Base-by-base conservation (phyloP, 2,329 filamentous ascomycete genomes). In the Hypoxylon sp. region DNA sequence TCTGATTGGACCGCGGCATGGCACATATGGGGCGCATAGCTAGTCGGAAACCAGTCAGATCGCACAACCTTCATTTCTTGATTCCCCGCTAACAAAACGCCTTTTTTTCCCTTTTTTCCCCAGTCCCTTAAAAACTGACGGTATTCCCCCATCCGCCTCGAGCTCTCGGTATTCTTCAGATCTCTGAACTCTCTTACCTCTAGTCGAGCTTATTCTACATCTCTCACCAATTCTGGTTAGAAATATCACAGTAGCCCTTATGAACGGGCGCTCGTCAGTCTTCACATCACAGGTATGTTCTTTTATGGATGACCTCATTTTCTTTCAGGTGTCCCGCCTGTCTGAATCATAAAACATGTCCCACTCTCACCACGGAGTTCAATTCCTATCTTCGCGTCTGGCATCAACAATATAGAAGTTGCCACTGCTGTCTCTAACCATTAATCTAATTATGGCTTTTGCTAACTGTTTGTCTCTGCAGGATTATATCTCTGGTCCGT, bases 211-310 rank as follows among this genome's bases (percentile, higher is more conserved):
- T 61, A 49, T 67, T 69, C 56, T 61, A 48, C 50, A 68, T 65
- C 51, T 59, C 69, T 70, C 62, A 65, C 66, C 60, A 14, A 63
- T 68, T 67, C 72, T 74, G 69, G 66, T 71, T 69, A 60, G 23
- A 68, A 63, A 34, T 66, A 57, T 61, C 77, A 75, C 81, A 86
- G 82, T 86, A 85, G 91, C 89, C 86, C 90, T 90, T 91, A 94
- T 94, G 91, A 91, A 90, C 91, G 91, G 91, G 86, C 90, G 90
- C 87, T 86, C 88, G 84, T 93, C 92, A 82, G 87, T 91, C 82
- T 94, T 93, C 86, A 94, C 92, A 84, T 94, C 91, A 83, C 92
- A 94, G 89, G 91, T 93, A 90, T 70, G 86, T 52, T 4, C 28
- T 59, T 41, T 51, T 21, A 19, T 45, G 30, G 48, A 74, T 75